Base-by-base conservation (phyloP, 1,284 basidiomycete genomes). In the Vanrija sp. region DNA sequence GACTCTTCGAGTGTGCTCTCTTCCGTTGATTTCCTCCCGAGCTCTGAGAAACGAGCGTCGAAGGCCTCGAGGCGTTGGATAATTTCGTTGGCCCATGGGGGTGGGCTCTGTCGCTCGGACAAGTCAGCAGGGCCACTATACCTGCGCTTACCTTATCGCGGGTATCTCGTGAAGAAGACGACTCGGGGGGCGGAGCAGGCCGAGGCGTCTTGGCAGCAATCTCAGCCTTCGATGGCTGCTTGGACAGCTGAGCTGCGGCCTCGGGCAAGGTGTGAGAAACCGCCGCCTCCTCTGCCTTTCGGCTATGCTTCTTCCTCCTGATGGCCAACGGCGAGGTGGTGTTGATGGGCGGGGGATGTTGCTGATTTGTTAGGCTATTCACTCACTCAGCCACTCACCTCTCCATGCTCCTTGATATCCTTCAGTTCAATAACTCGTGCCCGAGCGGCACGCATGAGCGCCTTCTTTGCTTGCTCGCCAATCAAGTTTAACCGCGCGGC, bases 401-500 rank as follows among this genome's bases (percentile, higher is more conserved):
- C 60, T 0, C 66, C 65, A 19, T 54, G 54, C 39, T 56, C 61
- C 44, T 63, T 58, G 42, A 71, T 55, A 48, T 69, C 68, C 43
- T 65, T 67, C 39, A 77, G 58, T 52, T 74, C 72, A 16, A 73
- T 69, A 6, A 77, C 72, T 8, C 75, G 56, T 0, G 71, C 68
- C 29, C 69, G 65, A 0, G 74, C 73, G 2, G 74, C 75, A 19
- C 71, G 52, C 39, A 73, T 63, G 3, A 77, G 53, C 5, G 73
- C 74, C 60, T 69, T 68, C 57, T 74, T 74, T 8, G 75, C 75
- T 23, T 72, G 68, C 2, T 67, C 70, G 5, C 75, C 75, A 38
- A 77, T 67, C 25, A 70, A 53, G 19, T 72, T 69, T 25, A 75
- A 53, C 16, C 72, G 58, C 3, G 71, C 71, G 19, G 73, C 75